Evolutionary conservation across 2,329 filamentous ascomycete species (phyloP).

Genomic region (Exserohilum rostratum): DNA sequence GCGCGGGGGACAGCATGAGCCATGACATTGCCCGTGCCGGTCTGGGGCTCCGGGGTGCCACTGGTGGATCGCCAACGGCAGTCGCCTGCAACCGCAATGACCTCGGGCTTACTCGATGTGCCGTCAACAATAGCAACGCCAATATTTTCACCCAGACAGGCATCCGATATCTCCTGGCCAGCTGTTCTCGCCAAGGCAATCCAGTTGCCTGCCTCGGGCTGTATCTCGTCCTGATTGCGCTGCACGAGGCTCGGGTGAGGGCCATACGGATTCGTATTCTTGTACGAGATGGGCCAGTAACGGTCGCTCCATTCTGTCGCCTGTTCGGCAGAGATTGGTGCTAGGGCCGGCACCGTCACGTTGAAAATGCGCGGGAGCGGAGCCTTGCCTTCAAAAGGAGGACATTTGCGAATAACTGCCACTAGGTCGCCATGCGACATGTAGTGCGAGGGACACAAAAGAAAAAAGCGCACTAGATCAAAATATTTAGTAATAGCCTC

Average conservation of each 20-base stretch:
- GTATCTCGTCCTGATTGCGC: slow-evolving; percentile 72
- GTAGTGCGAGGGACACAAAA: slow-evolving; percentile 57
- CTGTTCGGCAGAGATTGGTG: slow-evolving; percentile 77
- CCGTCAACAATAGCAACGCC: slow-evolving; percentile 77
- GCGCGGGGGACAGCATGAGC: slow-evolving; percentile 78
- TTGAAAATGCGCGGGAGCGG: slow-evolving; percentile 62
- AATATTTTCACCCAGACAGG: slow-evolving; percentile 69
- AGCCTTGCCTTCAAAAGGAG: slow-evolving; percentile 48
- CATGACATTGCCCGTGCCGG: slow-evolving; percentile 71
- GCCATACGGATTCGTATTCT: slow-evolving; percentile 85
- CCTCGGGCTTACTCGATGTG: slow-evolving; percentile 52
- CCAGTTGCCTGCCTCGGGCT: slow-evolving; percentile 67
- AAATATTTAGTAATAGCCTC: slow-evolving; percentile 35
- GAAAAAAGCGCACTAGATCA: slow-evolving; percentile 54
- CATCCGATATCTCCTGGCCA: slow-evolving; percentile 63
- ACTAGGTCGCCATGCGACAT: slow-evolving; percentile 60
- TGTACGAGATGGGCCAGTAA: slow-evolving; percentile 86
- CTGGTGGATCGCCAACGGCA: slow-evolving; percentile 66
- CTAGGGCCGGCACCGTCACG: slow-evolving; percentile 72
- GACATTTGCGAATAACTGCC: slow-evolving; percentile 38
- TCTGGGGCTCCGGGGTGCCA: slow-evolving; percentile 28
- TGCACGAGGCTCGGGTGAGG: slow-evolving; percentile 78
- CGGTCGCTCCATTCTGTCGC: slow-evolving; percentile 74
- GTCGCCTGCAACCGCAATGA: slow-evolving; percentile 78
- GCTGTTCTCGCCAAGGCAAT: slow-evolving; percentile 70